phyloP scores from a whole-genome alignment of 371 early-diverging fungal genomes.

The Rhizopus microsporus region DNA sequence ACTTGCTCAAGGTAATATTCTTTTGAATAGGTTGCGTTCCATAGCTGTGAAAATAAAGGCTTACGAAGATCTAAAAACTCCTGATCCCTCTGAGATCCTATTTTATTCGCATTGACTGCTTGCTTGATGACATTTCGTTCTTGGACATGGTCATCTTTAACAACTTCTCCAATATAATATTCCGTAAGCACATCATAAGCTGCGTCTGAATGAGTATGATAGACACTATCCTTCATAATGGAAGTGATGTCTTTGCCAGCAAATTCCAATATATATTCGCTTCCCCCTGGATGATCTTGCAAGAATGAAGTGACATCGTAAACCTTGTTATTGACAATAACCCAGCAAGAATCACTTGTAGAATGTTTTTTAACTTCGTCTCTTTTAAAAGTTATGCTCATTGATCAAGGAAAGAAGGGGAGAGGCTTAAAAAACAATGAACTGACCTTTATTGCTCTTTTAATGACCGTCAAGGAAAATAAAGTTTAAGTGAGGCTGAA shows the following conservation, averaged over 20 bases:
- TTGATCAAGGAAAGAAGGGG: not conserved
- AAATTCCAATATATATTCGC: slow-evolving; percentile 74
- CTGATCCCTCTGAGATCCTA: slow-evolving; percentile 30
- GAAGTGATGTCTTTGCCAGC: slow-evolving; percentile 72
- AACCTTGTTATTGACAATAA: slow-evolving; percentile 91
- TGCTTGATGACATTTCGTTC: slow-evolving; percentile 22
- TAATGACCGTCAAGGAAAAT: no score
- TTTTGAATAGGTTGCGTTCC: slow-evolving; percentile 74
- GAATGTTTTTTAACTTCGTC: slow-evolving; percentile 77
- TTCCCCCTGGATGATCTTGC: slow-evolving; percentile 81
- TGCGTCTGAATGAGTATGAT: slow-evolving; percentile 83
- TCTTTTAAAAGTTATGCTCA: slow-evolving; percentile 5
- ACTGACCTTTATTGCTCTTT: no score
- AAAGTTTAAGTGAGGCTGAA: no score
- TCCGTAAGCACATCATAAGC: slow-evolving; percentile 86
- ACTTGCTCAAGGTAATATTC: slow-evolving; percentile 88
- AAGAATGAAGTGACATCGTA: slow-evolving; percentile 92
- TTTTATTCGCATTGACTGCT: slow-evolving; percentile 3
- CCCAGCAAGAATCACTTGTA: slow-evolving; percentile 90
- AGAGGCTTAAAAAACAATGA: no score
- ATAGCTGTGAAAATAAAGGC: slow-evolving; percentile 87
- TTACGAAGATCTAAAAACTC: slow-evolving; percentile 82
- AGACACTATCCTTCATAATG: slow-evolving; percentile 68
- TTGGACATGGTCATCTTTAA: slow-evolving; percentile 24
- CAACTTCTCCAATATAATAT: slow-evolving; percentile 75